These are phyloP conservation scores for Vigna hirtella DNA, from an alignment of 306 rosid species.

Conservation along the genomic window DNA sequence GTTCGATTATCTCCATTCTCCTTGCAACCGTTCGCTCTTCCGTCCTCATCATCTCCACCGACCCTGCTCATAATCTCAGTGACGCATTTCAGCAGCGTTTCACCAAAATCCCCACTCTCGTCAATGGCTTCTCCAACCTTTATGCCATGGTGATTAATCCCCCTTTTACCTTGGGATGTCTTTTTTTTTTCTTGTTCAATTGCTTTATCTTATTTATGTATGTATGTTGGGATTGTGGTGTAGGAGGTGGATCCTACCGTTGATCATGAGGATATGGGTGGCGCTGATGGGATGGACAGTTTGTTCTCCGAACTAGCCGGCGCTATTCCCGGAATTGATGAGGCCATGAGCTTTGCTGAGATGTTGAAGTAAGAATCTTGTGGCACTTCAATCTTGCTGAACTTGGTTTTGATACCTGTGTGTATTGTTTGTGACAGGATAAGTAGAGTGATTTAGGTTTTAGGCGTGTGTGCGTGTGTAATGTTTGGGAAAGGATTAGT, in stretches of 20 bases:
- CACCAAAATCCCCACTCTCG: conserved; percentile 89
- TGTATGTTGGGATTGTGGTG: background rate
- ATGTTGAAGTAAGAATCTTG: conserved; percentile 81
- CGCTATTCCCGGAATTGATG: conserved; percentile 99
- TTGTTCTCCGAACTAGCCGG: conserved; percentile 84
- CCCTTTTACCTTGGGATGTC: background rate
- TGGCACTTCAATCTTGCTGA: conserved; percentile 3
- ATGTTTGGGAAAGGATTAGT: background rate
- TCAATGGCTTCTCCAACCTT: conserved; percentile 90
- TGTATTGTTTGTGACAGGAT: background rate
- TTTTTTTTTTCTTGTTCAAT: background rate
- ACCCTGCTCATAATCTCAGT: conserved; percentile 99
- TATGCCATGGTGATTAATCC: conserved; percentile 74
- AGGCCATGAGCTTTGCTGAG: conserved; percentile 99
- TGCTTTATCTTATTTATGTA: background rate
- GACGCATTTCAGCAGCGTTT: conserved; percentile 97
- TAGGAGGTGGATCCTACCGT: conserved; percentile 98
- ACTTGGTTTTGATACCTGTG: conserved; percentile 9
- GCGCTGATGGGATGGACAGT: conserved; percentile 83
- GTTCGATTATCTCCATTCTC: conserved; percentile 90
- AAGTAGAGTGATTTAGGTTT: background rate
- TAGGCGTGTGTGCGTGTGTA: background rate
- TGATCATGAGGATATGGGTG: conserved; percentile 70
- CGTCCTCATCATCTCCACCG: conserved; percentile 95
- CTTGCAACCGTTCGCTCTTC: conserved; percentile 82